A percentile compares a stretch with the other conserved stretches of the same genome.
Evolutionary conservation across 306 rosid species (phyloP).

Genomic region (Sechiopsis laciniata): DNA sequence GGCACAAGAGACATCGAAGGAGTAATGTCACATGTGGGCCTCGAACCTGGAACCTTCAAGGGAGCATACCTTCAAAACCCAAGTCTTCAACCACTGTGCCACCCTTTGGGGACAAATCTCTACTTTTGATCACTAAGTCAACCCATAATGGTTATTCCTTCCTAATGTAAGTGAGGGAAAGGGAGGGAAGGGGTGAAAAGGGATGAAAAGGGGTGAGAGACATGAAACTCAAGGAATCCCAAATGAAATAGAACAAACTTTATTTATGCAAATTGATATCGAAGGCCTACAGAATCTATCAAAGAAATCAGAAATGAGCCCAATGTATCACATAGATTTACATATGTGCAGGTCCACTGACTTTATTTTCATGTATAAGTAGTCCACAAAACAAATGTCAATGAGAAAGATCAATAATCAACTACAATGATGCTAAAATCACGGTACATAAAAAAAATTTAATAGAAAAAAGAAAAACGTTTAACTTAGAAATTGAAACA

Average conservation of each 20-base stretch:
- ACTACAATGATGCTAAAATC: neutral
- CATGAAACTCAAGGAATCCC: neutral
- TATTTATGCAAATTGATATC: neutral
- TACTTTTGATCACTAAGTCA: too few relatives aligned
- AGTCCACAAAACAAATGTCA: conserved; percentile 10
- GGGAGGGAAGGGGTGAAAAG: accelerated
- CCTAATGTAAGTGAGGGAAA: neutral
- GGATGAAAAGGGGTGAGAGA: too few relatives aligned
- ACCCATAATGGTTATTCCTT: too few relatives aligned
- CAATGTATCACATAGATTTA: neutral
- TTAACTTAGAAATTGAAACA: neutral
- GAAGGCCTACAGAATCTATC: neutral
- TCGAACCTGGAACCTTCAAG: too few relatives aligned
- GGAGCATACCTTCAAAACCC: too few relatives aligned
- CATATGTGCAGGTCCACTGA: neutral
- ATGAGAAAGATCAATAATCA: neutral
- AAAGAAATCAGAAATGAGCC: neutral
- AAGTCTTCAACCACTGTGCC: too few relatives aligned
- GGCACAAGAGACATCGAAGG: too few relatives aligned
- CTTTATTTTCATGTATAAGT: conserved; percentile 8
- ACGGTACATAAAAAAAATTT: neutral
- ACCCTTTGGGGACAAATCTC: too few relatives aligned
- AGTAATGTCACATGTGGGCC: too few relatives aligned
- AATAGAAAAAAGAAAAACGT: neutral
- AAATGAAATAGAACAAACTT: neutral